Base-by-base conservation (phyloP, 345 rosid genomes). In the Durio zibethinus region DNA sequence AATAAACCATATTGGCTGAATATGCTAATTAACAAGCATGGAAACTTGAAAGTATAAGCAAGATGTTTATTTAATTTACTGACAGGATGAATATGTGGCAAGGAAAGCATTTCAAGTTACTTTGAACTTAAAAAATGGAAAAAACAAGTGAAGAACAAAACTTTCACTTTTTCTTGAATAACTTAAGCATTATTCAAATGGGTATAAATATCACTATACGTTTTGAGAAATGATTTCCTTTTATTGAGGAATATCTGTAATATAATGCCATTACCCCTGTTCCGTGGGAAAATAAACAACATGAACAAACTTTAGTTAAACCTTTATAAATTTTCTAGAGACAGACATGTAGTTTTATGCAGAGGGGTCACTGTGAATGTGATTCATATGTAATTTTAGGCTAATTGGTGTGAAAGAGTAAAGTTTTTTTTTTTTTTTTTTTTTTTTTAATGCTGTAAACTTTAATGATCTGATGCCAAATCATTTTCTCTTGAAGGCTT, bases 401-500 rank as follows among this genome's bases (percentile, higher is more conserved):
- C 42, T 71, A 48, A 59, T 31, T 48, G 60, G 36, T 10, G 5
- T 10, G 8, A 71, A 45, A 47, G 40, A 71, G 5, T 71, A 50
- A 31, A 18, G 42, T 71, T 31, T 16, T 2, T 7, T 66, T 52
- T 73, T 15, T 31, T 52, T n/a, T 71, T 31, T 16, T 2, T 7
- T 66, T 52, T 73, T 25, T 54, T 80, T 69, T 73, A 53, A 18
- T 20, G 3, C 16, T 60, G n/a, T 66, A 62, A 57, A 56, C 33
- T 76, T 59, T 76, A 36, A 76, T 36, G 76, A 29, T 38, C 80
- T 87, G 78, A 87, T 78, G 48, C 20, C 48, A 65, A 67, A 73
- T 59, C 48, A 31, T 80, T 74, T 84, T 80, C 70, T 86, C 67
- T 83, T 86, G 82, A 83, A 90, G 99, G 90, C 65, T 80, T 92